Evolutionary conservation across 768 basidiomycete species (phyloP).

Genomic region (Rhodotorula babjevae): DNA sequence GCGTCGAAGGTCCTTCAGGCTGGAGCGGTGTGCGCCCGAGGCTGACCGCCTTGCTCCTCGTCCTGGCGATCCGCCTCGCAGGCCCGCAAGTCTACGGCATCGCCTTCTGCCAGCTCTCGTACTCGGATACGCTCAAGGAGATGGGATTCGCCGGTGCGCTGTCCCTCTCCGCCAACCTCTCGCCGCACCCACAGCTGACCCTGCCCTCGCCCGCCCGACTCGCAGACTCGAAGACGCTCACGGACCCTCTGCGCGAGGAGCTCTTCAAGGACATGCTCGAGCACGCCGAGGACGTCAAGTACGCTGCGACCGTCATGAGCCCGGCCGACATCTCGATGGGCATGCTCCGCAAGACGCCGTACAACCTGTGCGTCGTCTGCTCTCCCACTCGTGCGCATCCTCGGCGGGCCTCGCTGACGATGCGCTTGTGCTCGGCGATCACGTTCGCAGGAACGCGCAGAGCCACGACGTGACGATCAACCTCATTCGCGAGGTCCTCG

Average conservation of each 20-base stretch:
- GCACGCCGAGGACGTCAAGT: conserved; percentile 43
- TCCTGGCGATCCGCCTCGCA: conserved; percentile 12
- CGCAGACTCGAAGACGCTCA: conserved; percentile 87
- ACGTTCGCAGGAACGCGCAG: conserved; percentile 58
- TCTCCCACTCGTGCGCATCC: too few relatives aligned
- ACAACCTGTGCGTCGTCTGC: conserved; percentile 56
- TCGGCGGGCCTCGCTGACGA: not conserved
- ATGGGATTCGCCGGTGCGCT: conserved; percentile 83
- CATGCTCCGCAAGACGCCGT: conserved; percentile 78
- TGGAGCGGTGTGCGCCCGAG: not conserved
- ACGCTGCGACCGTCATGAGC: conserved; percentile 56
- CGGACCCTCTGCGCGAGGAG: conserved; percentile 61
- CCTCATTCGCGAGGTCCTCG: conserved; percentile 78
- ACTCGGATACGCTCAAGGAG: conserved; percentile 64
- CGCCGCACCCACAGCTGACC: not conserved
- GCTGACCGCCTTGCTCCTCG: not conserved
- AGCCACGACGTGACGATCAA: conserved; percentile 83
- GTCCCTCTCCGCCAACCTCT: not conserved
- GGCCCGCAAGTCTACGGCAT: conserved; percentile 89
- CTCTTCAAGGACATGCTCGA: conserved; percentile 66
- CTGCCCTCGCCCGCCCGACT: too few relatives aligned
- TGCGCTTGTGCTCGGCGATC: not conserved
- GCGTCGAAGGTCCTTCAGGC: conserved; percentile 19
- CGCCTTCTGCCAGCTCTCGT: conserved; percentile 81
- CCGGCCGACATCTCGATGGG: conserved; percentile 85